These are phyloP conservation scores for Quercus mongolica DNA, from an alignment of 306 rosid genomes.

Conservation along the genomic window DNA sequence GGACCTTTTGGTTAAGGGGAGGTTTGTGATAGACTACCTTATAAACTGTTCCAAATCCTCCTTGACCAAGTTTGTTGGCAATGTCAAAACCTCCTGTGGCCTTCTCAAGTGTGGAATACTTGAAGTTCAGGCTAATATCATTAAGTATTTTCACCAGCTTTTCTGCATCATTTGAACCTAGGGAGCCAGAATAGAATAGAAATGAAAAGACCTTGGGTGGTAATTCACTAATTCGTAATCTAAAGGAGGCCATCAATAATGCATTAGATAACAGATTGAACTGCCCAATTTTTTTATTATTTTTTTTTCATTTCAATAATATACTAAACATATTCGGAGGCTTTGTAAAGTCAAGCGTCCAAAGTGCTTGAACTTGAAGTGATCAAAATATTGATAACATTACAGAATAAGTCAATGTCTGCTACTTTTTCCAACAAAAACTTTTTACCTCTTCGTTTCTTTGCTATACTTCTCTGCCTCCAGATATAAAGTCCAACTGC, in stretches of 20 bases:
- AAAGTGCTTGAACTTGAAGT: background rate
- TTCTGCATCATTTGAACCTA: slow-evolving; percentile 69
- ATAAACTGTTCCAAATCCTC: slow-evolving; percentile 94
- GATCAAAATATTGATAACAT: too few species aligned
- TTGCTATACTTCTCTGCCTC: slow-evolving; percentile 55
- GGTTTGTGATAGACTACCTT: slow-evolving; percentile 45
- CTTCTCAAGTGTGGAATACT: slow-evolving; percentile 80
- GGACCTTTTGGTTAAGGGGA: background rate
- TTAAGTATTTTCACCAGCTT: slow-evolving; percentile 56
- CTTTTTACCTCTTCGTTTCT: slow-evolving; percentile 73
- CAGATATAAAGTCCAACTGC: slow-evolving; percentile 49
- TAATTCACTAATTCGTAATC: too few species aligned
- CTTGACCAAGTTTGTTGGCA: slow-evolving; percentile 82
- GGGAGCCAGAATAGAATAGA: background rate
- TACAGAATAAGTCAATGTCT: background rate
- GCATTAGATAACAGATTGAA: too few species aligned
- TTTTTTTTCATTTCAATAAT: too few species aligned
- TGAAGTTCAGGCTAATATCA: slow-evolving; percentile 77
- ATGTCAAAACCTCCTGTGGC: slow-evolving; percentile 68
- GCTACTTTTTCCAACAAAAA: background rate
- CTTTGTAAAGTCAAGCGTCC: background rate
- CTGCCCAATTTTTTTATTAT: too few species aligned
- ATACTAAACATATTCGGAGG: too few species aligned
- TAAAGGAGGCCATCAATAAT: too few species aligned
- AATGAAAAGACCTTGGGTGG: too few species aligned